Evolutionary conservation across 1,284 basidiomycete genomes (phyloP), one percentile per base, ranked within the genome.

Genomic region (Flammula alnicola): DNA sequence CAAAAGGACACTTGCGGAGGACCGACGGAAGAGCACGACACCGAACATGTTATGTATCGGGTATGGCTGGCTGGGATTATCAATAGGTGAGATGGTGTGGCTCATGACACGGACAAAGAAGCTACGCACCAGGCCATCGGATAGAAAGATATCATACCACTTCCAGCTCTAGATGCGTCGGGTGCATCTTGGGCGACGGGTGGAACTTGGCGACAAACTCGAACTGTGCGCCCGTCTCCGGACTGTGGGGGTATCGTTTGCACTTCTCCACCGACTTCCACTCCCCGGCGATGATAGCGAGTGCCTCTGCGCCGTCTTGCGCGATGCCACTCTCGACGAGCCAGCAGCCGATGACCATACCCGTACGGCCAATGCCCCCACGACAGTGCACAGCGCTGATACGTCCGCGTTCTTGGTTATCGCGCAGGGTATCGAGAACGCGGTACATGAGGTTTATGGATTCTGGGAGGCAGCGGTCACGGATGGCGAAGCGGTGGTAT

Each of bases 221-320:
- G 62, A 81, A 83, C 66, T 89, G 87, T 2, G 83, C 75, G 9
- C 86, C 86, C 1, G 87, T 90, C 71, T 90, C 87, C n/a, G 88
- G 87, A 58, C 82, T 85, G 62, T 82, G 77, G 1, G 86, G 86
- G 66, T 81, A 89, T 5, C 84, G 75, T 47, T 76, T 80, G 71
- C 78, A 87, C 71, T 90, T 90, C 67, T 86, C 86, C 39, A 90
- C 87, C 3, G 74, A 77, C 62, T 79, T 77, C 88, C 88, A 90
- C 57, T 88, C 80, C 46, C 73, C 64, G 10, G 80, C 84, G 57
- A 90, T 83, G 49, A 84, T 76, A 8, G 70, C 63, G 20, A 88
- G 66, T 3, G 86, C 86, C 51, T 84, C 82, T 50, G 74, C 75
- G 7, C 86, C 87, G 57, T 82, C 76, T 54, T 71, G 69, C 29